Base-by-base conservation (phyloP, 305 asterid species). In the Solanum hybrid region DNA sequence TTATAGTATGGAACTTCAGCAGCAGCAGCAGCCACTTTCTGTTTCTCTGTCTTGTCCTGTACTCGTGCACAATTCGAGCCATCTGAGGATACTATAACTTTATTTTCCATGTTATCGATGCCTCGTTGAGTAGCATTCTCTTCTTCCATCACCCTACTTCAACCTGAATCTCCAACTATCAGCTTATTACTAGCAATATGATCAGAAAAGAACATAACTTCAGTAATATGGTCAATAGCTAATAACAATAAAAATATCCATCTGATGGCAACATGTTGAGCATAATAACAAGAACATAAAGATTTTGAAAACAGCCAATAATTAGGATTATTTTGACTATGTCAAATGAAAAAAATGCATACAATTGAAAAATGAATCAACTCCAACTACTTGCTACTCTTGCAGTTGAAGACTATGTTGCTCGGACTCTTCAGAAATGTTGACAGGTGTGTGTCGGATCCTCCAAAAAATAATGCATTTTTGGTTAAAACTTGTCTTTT, bases 1-100 rank as follows among this genome's bases (percentile, higher is more conserved):
- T 92, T 94, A 13, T 91, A 89, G 90, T 88, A 95, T 85, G 98
- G 93, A 42, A 45, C 87, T 82, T 82, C 29, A 27, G 29, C 87
- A 27, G 12, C 14, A 40, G 32, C 66, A 26, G 66, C 87, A 82
- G 71, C 72, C 72, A 17, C 27, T 42, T 81, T 27, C 38, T 27
- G 72, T 45, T 42, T 81, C 15, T 81, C 34, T 40, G 71, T 81
- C 71, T 81, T 81, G 86, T 81, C 37, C 26, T 35, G 32, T 81
- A 27, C 87, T 82, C 27, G 10, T 45, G 38, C 2, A 42, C 14
- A 27, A 27, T 0, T 82, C 4, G 87, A 42, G 5, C 87, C 72
- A 14, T 45, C 72, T 82, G 72, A 29, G 38, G 87, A 82, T 45
- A 9, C 72, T 82, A 15, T 2, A 4, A 42, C 72, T 2, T 17